Base-by-base conservation (phyloP, 768 basidiomycete species). In the Pisolithus albus region DNA sequence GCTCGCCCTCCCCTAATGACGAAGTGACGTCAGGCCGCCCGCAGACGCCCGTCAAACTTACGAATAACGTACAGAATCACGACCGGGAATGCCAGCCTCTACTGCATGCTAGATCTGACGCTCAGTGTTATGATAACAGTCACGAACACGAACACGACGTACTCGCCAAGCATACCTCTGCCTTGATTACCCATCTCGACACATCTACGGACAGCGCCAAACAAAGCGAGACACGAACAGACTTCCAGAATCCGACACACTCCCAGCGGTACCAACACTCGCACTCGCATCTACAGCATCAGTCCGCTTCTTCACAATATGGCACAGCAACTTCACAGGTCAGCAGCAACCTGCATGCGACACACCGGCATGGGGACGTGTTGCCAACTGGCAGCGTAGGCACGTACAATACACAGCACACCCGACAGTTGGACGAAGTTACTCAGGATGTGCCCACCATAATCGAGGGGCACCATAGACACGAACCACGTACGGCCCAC, bases 381-480 rank as follows among this genome's bases (percentile, higher is more conserved):
- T 15, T 34, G 11, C 34, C 34, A 11, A 34, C 3, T 15, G 4
- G 10, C 13, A 34, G 34, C 34, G 4, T 34, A 34, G 5, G 13
- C 43, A 28, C 26, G 15, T 26, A 30, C 26, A 13, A 15, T 45
- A 26, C 26, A 7, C 43, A 45, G 16, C 4, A 13, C 16, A 15
- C 16, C 9, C 24, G 1, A 23, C 43, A 45, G 0, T 4, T 26
- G 1, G 24, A 45, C 26, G 24, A 5, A 10, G 26, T 7, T 4
- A 18, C 24, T 7, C 9, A 30, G 24, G 43, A 15, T n/a, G 43
- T 8, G 15, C 15, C 43, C 23, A n/a, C 30, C 3, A 59, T 68
- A 45, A 70, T 71, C 28, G 55, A 63, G 30, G 72, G 72, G 23
- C 72, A 71, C 15, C 68, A 71, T 54, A 59, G 70, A 51, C 60